Base-by-base conservation (phyloP, 1,139 yeast species). In the Debaryomyces subglobosus region DNA sequence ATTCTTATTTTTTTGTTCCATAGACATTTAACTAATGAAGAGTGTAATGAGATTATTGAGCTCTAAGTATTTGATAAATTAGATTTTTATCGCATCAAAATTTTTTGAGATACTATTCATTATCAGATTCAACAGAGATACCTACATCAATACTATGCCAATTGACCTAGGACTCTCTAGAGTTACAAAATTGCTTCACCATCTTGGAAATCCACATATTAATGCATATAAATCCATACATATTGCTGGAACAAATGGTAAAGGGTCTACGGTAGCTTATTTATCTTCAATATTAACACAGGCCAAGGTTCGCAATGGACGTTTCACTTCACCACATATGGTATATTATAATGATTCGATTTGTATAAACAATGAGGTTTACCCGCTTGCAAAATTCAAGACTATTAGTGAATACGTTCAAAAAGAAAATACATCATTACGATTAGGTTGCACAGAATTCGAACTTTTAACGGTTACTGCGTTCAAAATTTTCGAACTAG, bases 201-300 rank as follows among this genome's bases (percentile, higher is more conserved):
- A 72, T 43, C 67, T 90, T 30, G 90, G 90, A 0, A 79, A 82
- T 58, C 97, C 96, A 0, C 96, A 89, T 42, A 61, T 64, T 15
- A 57, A 53, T 29, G 53, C 67, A 2, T 82, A 82, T 63, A 80
- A 81, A 53, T 82, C 91, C 1, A 70, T 92, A 5, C 97, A 92
- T 62, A 77, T 92, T 9, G 96, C 97, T 0, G 98, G 98, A 0
- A 92, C 97, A 4, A 92, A 92, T 62, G 98, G 98, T 0, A 92
- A 92, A 61, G 98, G 98, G 0, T 89, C 96, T 0, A 89, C 91
- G 0, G 82, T 95, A 50, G 84, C 96, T 0, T 90, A 89, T 61
- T 55, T 91, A 7, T 77, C 91, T 3, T 80, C 90, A 21, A 74
- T 86, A 7, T 67, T 89, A 16, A 70, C 81, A 6, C 59, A 72